Conservation (phyloP, 805 yeast genomes). For the Candida oleophila region DNA sequence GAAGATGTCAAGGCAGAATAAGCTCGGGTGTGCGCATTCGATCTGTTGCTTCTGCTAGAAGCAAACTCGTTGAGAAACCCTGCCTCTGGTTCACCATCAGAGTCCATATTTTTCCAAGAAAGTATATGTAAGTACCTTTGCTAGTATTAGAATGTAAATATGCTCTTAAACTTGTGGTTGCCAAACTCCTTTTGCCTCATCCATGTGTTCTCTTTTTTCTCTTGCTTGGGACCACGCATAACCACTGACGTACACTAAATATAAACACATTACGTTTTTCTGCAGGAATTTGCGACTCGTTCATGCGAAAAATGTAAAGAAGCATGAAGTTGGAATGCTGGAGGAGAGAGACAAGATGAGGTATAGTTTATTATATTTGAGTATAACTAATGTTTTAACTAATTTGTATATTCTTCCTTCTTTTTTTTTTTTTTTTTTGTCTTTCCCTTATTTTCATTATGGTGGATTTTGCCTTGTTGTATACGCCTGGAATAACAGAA, state of each 20-base stretch:
- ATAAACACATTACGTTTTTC: neutral
- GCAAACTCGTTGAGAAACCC: neutral
- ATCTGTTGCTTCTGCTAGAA: neutral
- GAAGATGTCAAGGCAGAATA: neutral
- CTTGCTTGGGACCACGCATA: neutral
- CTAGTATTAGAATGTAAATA: neutral
- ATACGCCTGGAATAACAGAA: slow-evolving; percentile 42
- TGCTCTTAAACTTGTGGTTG: neutral
- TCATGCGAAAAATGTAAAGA: no score
- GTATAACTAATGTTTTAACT: no score
- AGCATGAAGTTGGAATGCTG: no score
- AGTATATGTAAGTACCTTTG: no score
- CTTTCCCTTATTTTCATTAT: no score
- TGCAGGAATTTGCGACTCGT: neutral
- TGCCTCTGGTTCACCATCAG: neutral
- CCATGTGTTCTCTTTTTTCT: neutral
- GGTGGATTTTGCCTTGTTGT: slow-evolving; percentile 42
- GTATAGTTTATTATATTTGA: no score
- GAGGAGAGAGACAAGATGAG: no score
- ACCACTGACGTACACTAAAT: neutral
- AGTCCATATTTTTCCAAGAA: neutral
- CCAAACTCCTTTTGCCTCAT: neutral
- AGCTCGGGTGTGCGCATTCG: neutral
- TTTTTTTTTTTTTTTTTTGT: no score
- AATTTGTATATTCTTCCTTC: no score